A percentile compares a stretch with the other conserved stretches of the same genome.
These are phyloP conservation scores for Strigomonas galati DNA, from an alignment of 208 protist genomes.

Conservation along the genomic window DNA sequence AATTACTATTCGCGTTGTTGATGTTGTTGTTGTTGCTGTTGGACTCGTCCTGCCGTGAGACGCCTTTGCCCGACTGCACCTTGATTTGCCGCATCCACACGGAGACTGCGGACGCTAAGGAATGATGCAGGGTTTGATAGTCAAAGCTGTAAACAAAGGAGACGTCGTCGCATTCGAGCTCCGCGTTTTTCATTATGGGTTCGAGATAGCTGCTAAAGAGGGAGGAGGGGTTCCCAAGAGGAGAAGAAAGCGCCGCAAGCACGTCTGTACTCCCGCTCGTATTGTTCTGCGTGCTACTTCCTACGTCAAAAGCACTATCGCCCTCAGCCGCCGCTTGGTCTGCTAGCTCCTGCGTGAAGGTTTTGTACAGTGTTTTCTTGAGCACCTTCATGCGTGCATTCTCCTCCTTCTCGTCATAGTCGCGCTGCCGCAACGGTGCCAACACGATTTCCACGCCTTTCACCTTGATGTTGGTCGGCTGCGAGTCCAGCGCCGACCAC, in stretches of 20 bases:
- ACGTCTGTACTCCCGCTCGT: too few relatives aligned
- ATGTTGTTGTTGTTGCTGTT: neutral
- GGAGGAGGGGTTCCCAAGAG: slow-evolving; percentile 16
- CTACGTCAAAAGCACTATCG: neutral
- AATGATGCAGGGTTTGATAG: neutral
- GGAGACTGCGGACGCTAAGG: neutral
- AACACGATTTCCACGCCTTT: slow-evolving; percentile 70
- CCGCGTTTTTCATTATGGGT: neutral
- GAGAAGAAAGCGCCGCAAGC: neutral
- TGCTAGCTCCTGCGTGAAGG: neutral
- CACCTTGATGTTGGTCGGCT: slow-evolving; percentile 60
- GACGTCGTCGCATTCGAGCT: neutral
- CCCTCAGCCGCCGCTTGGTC: neutral
- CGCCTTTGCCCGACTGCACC: neutral
- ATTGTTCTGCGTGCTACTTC: neutral
- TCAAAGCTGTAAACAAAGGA: neutral
- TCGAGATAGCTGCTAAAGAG: neutral
- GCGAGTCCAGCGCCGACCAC: slow-evolving; percentile 66
- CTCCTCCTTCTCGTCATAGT: slow-evolving; percentile 56
- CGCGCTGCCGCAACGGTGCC: slow-evolving; percentile 49
- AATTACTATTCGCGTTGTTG: too few relatives aligned
- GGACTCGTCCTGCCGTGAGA: neutral
- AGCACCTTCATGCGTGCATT: slow-evolving; percentile 39
- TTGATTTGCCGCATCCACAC: neutral
- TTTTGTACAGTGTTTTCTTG: slow-evolving; percentile 32